Base-by-base conservation (phyloP, 140 eudicot species). In the Cichorium intybus region DNA sequence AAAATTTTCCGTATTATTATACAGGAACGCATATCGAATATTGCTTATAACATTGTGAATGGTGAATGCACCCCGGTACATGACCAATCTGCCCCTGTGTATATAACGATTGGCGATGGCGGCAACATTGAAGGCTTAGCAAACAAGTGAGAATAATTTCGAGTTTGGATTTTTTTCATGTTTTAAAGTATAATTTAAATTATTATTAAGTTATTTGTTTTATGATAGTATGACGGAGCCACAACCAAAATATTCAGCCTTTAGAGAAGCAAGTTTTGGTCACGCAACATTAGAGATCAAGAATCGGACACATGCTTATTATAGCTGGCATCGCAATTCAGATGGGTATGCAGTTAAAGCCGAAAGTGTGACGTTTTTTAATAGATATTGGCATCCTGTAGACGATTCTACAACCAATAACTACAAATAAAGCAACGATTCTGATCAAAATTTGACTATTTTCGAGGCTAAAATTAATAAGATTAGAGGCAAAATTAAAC, bases 191-290 rank as follows among this genome's bases (percentile, higher is more conserved):
- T 10, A 35, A 8, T 35, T 35, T 8, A 4, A 11, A 4, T 14
- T 14, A 15, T 1, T 4, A 43, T 14, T 43, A 0, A 0, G 2
- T 10, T 34, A 16, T n/a, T 56, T 5, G 4, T 20, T 24, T 7
- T 15, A 33, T 14, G 22, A 21, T 67, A 83, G 89, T 52, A 79
- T 75, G 82, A 75, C 67, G 4, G 75, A 72, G 68, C 89, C 81
- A 31, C 89, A 83, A 56, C 89, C 85, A 7, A 66, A 69, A 7
- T 83, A 83, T 50, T 83, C 89, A 2, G 89, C 89, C 1, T 83
- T 75, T 28, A 64, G 85, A 37, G 89, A 83, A 64, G 85, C 85
- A 6, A 83, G 89, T 37, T 83, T 71, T 45, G 89, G 89, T 10
- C 89, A 83, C 33, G 79, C 85, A 7, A 83, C 74, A 2, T 39